phyloP scores from a whole-genome alignment of 2,329 filamentous ascomycete genomes.

The Trichoderma endophyticum region DNA sequence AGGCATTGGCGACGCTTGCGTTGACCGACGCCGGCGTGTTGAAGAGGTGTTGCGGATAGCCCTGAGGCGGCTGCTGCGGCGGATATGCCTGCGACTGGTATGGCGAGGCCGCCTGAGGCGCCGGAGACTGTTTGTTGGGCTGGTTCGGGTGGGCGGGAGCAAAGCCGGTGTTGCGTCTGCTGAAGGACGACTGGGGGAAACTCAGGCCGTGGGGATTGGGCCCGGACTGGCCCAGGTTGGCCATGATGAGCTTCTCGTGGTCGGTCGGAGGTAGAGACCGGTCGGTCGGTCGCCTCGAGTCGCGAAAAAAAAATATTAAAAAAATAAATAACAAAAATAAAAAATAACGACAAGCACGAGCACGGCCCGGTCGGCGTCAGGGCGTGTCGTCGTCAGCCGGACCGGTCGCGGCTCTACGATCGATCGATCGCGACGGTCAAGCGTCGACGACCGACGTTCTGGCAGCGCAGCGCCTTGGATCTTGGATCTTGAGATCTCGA shows the following conservation, averaged over 20 bases:
- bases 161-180: constrained; percentile 44
- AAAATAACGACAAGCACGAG: not conserved
- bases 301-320: not conserved
- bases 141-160: constrained; percentile 48
- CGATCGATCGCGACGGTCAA: constrained; percentile 3
- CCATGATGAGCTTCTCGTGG: constrained; percentile 36
- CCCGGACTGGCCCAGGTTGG: constrained; percentile 48
- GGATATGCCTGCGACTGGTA: constrained; percentile 54
- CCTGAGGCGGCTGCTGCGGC: constrained; percentile 49
- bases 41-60: constrained; percentile 54
- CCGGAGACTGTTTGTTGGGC: constrained; percentile 54
- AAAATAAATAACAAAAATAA: not conserved
- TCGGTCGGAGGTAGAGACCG: constrained; percentile 3
- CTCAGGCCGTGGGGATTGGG: constrained; percentile 53
- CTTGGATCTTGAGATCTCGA: not conserved
- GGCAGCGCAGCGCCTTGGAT: not conserved
- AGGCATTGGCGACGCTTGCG: constrained; percentile 46
- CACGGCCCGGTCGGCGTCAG: constrained; percentile 7
- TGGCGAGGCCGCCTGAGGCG: constrained; percentile 52
- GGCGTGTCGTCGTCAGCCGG: constrained; percentile 10
- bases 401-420: constrained; percentile 10
- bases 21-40: constrained; percentile 45
- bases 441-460: not conserved
- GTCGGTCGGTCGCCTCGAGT: not conserved
- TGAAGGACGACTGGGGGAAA: constrained; percentile 49